Evolutionary conservation across 169 alveolate genomes (phyloP), one percentile per base, ranked within the genome.

Genomic region (Plasmodium sp.): DNA sequence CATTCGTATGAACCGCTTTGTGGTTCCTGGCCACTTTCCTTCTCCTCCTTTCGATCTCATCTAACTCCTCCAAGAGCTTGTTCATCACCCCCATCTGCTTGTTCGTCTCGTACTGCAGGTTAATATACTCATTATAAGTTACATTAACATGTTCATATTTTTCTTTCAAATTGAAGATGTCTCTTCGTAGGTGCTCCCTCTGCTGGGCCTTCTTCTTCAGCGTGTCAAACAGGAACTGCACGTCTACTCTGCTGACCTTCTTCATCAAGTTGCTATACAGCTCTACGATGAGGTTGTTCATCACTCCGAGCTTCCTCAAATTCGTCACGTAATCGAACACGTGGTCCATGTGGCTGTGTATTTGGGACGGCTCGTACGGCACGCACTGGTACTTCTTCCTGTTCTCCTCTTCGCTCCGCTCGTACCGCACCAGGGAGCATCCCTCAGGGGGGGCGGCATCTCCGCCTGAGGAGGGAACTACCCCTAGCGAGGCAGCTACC

Each of bases 131-230:
- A 80, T 88, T 88, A 62, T 88, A 88, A 0, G 73, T 67, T 56
- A 88, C 39, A 58, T 88, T 88, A 31, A 88, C 94, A 73, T 0
- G 39, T 39, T 88, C 94, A 18, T 88, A 88, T 80, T 88, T 82
- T 41, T 88, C 45, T 31, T 88, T 88, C 31, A 88, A 36, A 5
- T 2, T 18, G 48, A 18, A 14, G 1, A 88, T 80, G n/a, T 56
- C 81, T 1, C 72, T 81, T 18, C 45, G 67, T 33, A 43, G 34
- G 14, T 62, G 75, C 27, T 34, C 71, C 31, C 51, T 80, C 27
- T 88, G 83, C 2, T 58, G 36, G 0, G 58, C 34, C 51, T 73
- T 88, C 54, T 36, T 73, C 39, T 81, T 81, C 73, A 88, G 12
- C 31, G 82, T 54, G 16, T 58, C 81, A 51, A 56, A 79, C 9